Base-by-base conservation (phyloP, 106 monocot genomes). In the Agapanthus africanus region DNA sequence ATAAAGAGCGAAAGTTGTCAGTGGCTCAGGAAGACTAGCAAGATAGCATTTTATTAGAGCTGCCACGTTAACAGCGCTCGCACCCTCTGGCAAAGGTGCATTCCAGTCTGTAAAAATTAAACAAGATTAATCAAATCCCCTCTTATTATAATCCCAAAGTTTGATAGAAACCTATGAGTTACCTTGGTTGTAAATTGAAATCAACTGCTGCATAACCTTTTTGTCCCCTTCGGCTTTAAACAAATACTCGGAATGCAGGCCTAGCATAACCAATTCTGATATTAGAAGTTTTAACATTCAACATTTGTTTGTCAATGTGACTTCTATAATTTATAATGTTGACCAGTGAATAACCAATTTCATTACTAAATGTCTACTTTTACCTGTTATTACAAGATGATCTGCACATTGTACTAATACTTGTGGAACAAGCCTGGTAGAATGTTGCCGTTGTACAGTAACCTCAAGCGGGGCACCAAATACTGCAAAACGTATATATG, bases 101-200 rank as follows among this genome's bases (percentile, higher is more conserved):
- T 88, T 84, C 79, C 79, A 88, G 71, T 95, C 94, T 95, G 88
- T 49, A 72, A 81, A 52, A 80, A 41, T 44, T 11, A 71, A 52
- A 79, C 34, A 40, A 66, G 31, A 37, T 11, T 40, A 65, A 19
- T 11, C 27, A 0, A 70, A 31, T 22, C 46, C 50, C 21, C 31
- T 39, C 36, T 25, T 34, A 78, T 28, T 11, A 15, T 22, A 49
- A 38, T 42, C 32, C 25, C 27, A 71, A 51, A 10, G 11, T 19
- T 16, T 54, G 26, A 70, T 70, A n/a, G 51, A 39, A 49, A 27
- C 7, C 16, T 25, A 63, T 2, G 15, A 46, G 72, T 40, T 76
- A 91, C 94, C 94, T 83, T 88, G 71, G 68, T 95, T 95, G 78
- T 77, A 95, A 64, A 88, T 69, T 54, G 95, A 85, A 71, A 95